Base-by-base conservation (phyloP, 106 monocot species). In the Alisma plantagoaquatica region DNA sequence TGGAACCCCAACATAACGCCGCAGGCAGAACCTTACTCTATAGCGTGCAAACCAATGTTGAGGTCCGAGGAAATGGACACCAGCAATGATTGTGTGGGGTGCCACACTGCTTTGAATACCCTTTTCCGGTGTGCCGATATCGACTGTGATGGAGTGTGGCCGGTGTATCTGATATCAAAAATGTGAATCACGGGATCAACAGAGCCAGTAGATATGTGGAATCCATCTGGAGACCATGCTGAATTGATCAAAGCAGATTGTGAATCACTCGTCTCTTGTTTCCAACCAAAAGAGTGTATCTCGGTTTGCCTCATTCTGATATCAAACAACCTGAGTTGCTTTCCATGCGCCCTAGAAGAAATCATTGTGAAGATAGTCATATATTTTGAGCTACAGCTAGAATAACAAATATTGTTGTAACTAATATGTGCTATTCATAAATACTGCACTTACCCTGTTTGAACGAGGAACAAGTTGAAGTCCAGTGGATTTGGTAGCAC, bases 401-500 rank as follows among this genome's bases (percentile, higher is more conserved):
- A 14, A 38, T 38, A 14, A 38, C 14, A 38, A 38, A 38, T 14
- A 38, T 38, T 38, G 35, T 7, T 6, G 14, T 38, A 38, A 38
- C 5, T 17, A 19, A 46, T 6, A 17, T 46, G 16, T 20, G 6
- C 16, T 46, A 16, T 6, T 46, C 15, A 30, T 3, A 28, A 53
- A n/a, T 14, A 28, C 22, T 10, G 25, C 16, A 63, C 75, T 68
- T 78, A 87, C 83, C 80, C 87, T 28, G 80, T 64, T 65, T 88
- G 94, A 23, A 96, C 94, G 88, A 96, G 73, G 59, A 80, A 84
- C n/a, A 96, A 60, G 62, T 96, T 84, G 67, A 78, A 84, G 49
- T 96, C 88, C n/a, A 63, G 64, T 29, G 84, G 88, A 45, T 89
- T 96, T 33, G 80, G 74, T 2, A 87, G 64, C 29, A 96, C 73